A percentile compares a stretch with the other conserved stretches of the same genome.
Evolutionary conservation across 2,329 filamentous ascomycete species (phyloP).

Genomic region (Colletotrichum tanaceti): DNA sequence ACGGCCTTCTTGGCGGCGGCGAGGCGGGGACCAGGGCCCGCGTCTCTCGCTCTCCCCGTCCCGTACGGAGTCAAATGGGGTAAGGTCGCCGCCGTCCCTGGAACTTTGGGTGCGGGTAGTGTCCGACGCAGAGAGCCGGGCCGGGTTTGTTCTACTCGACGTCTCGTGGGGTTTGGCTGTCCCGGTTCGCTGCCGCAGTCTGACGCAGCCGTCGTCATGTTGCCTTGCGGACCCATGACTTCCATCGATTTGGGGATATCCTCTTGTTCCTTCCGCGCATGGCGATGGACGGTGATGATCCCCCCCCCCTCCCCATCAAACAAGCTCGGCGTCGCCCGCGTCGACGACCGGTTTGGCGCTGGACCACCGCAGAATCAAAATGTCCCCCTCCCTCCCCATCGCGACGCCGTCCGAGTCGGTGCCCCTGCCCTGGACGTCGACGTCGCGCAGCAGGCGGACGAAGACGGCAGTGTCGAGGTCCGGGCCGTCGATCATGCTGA

Average conservation of each 20-base stretch:
- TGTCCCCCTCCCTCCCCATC: conserved; percentile 70
- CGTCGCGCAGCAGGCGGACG: conserved; percentile 75
- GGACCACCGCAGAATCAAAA: conserved; percentile 78
- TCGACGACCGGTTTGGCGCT: conserved; percentile 74
- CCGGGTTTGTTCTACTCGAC: not conserved
- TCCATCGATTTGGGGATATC: not conserved
- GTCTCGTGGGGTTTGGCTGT: too few species aligned
- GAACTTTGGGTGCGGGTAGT: not conserved
- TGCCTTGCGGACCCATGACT: not conserved
- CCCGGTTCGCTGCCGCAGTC: too few species aligned
- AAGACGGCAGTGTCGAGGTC: conserved; percentile 89
- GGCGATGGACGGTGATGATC: not conserved
- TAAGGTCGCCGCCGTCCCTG: too few species aligned
- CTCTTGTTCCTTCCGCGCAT: not conserved
- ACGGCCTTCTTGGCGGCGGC: not conserved
- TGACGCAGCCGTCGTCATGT: too few species aligned
- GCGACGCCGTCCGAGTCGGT: conserved; percentile 72
- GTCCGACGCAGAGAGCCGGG: too few species aligned
- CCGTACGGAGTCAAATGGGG: not conserved
- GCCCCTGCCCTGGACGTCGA: conserved; percentile 68
- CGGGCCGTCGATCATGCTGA: conserved; percentile 91
- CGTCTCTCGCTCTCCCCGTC: not conserved
- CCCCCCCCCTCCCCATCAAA: conserved; percentile 54
- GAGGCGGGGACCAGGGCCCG: not conserved
- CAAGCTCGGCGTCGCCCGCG: conserved; percentile 66